These are phyloP conservation scores for Lunularia cruciata DNA, from an alignment of 225 moss, liverwort and hornwort genomes.

Conservation along the genomic window DNA sequence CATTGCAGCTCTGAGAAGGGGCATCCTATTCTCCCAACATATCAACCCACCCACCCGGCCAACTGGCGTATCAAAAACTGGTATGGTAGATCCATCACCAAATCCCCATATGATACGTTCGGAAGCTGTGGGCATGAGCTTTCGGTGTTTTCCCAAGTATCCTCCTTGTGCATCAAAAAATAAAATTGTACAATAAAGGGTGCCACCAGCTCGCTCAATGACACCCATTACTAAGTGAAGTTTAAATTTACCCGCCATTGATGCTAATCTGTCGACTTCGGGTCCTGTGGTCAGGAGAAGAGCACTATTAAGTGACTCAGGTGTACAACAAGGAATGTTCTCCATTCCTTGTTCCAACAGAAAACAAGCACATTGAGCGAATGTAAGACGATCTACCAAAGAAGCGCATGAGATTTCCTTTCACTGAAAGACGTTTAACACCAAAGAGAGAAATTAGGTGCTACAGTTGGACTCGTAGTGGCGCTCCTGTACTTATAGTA, in stretches of 20 bases:
- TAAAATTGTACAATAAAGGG: constrained; percentile 59
- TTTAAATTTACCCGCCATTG: constrained; percentile 52
- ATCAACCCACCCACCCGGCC: constrained; percentile 74
- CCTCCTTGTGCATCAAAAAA: constrained; percentile 55
- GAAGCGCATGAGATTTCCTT: too few relatives aligned
- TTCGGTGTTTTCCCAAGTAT: constrained; percentile 72
- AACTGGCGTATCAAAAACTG: constrained; percentile 62
- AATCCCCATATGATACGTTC: constrained; percentile 83
- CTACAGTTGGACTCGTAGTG: too few relatives aligned
- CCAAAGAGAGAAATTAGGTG: neutral
- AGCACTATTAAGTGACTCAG: too few relatives aligned
- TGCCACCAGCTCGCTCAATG: constrained; percentile 58
- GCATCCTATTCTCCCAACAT: constrained; percentile 90
- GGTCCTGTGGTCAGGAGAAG: constrained; percentile 46
- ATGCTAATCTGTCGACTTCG: constrained; percentile 58
- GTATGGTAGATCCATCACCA: constrained; percentile 78
- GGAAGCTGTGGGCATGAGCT: constrained; percentile 70
- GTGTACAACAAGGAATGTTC: too few relatives aligned
- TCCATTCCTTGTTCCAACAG: too few relatives aligned
- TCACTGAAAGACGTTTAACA: too few relatives aligned
- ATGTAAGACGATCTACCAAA: too few relatives aligned
- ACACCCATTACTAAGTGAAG: constrained; percentile 56
- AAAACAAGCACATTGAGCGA: too few relatives aligned
- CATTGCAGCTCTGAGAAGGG: constrained; percentile 76
- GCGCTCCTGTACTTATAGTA: too few relatives aligned